Evolutionary conservation across 257 asterid genomes (phyloP).

Genomic region (Lycium barbarum): DNA sequence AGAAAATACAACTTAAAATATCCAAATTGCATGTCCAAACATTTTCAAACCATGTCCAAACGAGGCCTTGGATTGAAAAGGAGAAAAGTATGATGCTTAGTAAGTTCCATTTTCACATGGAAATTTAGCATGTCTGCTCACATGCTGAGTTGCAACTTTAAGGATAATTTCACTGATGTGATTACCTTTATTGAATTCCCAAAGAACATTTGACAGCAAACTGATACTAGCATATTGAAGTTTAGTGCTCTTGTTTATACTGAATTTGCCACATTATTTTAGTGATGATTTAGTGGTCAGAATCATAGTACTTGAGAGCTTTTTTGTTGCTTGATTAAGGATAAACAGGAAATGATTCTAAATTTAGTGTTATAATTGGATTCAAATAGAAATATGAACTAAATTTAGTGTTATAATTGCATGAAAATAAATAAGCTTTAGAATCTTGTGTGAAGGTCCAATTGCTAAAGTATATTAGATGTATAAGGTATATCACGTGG

Average conservation of each 20-base stretch:
- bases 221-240: neutral
- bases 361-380: neutral
- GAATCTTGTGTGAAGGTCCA: neutral
- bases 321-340: neutral
- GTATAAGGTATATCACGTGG: neutral
- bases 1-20: no score
- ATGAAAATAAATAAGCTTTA: neutral
- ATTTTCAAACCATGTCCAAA: no score
- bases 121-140: slow-evolving; percentile 36
- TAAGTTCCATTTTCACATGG: slow-evolving; percentile 36
- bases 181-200: neutral
- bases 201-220: slow-evolving; percentile 23
- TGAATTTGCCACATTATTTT: neutral
- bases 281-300: neutral
- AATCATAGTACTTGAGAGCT: neutral
- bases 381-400: no score
- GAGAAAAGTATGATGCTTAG: slow-evolving; percentile 24
- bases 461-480: neutral
- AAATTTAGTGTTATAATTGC: no score
- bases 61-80: neutral
- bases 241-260: neutral
- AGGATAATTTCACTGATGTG: neutral
- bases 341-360: neutral
- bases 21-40: no score
- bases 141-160: slow-evolving; percentile 31